Percentiles rank a stretch among this genome's conserved stretches.
Evolutionary conservation across 2,329 filamentous ascomycete species (phyloP).

Genomic region (Fusarium tjaetaba): DNA sequence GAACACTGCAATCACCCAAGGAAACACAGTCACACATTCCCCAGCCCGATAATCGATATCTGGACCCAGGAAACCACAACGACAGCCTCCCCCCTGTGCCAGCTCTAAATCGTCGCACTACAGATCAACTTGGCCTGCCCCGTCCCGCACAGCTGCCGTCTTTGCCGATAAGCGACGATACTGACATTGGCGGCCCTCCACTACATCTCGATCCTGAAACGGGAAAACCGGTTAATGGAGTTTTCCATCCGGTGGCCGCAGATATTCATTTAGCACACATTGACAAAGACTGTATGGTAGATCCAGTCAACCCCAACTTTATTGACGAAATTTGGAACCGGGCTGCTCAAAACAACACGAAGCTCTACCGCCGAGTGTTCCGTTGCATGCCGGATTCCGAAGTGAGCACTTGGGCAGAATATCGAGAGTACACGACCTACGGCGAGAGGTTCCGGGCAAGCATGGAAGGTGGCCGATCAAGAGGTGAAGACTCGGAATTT

Average conservation of each 20-base stretch:
- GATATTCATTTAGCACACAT: conserved; percentile 80
- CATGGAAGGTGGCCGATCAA: conserved; percentile 63
- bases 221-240: conserved; percentile 57
- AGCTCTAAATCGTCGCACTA: conserved; percentile 67
- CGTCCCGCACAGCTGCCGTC: conserved; percentile 75
- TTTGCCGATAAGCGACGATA: conserved; percentile 77
- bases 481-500: conserved; percentile 62
- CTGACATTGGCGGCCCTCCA: conserved; percentile 83
- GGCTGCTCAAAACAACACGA: conserved; percentile 93
- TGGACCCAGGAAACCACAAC: conserved; percentile 52
- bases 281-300: conserved; percentile 92
- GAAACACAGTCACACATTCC: conserved; percentile 44
- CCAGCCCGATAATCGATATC: conserved; percentile 45
- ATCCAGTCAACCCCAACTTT: conserved; percentile 85
- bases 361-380: conserved; percentile 92
- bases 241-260: conserved; percentile 64
- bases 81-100: conserved; percentile 68
- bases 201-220: conserved; percentile 61
- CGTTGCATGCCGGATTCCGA: conserved; percentile 97
- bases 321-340: conserved; percentile 88
- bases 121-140: conserved; percentile 73
- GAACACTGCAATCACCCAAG: conserved; percentile 60
- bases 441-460: conserved; percentile 78
- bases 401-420: conserved; percentile 92
- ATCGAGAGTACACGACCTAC: conserved; percentile 85